Base-by-base conservation (phyloP, 75 land plant species). In the Sequoiadendron giganteum region DNA sequence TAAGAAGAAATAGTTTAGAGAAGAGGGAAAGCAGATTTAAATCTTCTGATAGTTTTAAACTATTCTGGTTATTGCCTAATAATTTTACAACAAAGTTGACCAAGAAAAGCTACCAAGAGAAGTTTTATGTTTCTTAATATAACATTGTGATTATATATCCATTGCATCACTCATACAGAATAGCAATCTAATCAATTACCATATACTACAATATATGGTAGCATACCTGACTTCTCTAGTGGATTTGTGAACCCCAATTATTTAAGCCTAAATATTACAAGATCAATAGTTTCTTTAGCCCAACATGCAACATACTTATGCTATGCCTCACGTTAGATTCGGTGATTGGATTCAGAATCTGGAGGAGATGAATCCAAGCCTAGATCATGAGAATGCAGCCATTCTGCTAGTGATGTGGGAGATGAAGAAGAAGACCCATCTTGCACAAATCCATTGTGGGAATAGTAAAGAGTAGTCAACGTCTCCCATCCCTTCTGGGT, bases 401-500 rank as follows among this genome's bases (percentile, higher is more conserved):
- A 75, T 75, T 75, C 3, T 75, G 38, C 38, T 32, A 75, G 8
- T 13, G 77, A 75, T 75, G 77, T 75, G 39, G 77, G 38, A 75
- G 77, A 75, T 36, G 77, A 75, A 75, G 38, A 73, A 73, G 77
- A 75, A 75, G 77, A 75, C 5, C 77, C 77, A 34, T 75, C 77
- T 75, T 75, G 77, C 5, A 75, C 77, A 75, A 34, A 75, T 11
- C 77, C 77, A 32, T 34, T 9, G 11, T 75, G 38, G 77, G 77
- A 75, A 14, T 75, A 75, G 77, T 75, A 75, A 30, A 75, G 38
- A 75, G 34, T 75, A 13, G 5, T 34, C 38, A 75, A 34, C 14
- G 3, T 15, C 16, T 75, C 38, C 77, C 77, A 75, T 34, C 77
- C 38, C 77, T 75, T 75, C 16, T 32, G 77, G 16, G 77, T 75